Conservation (phyloP, 2,329 filamentous ascomycete genomes). For the Apiospora rasikravindrae region DNA sequence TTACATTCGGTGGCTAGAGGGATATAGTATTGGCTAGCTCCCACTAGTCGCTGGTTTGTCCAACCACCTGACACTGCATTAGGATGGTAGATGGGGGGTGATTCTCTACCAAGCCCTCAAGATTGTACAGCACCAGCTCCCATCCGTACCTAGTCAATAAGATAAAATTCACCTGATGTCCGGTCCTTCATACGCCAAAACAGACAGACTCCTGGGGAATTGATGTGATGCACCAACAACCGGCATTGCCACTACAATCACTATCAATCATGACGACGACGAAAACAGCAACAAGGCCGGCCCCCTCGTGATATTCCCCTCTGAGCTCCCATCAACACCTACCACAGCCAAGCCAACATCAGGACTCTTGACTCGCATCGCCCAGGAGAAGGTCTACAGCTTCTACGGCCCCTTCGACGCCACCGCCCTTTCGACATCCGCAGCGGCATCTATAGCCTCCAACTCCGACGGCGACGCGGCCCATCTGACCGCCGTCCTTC, state of each 20-base stretch:
- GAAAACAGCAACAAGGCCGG: not conserved
- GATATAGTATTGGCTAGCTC: too few relatives aligned
- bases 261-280: not conserved
- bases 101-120: too few relatives aligned
- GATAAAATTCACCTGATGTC: too few relatives aligned
- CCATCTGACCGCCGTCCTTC: not conserved
- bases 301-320: not conserved
- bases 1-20: too few relatives aligned
- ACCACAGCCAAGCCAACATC: not conserved
- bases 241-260: not conserved
- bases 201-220: not conserved
- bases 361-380: not conserved
- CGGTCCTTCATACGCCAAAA: too few relatives aligned
- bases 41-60: not conserved
- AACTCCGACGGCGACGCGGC: not conserved
- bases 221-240: too few relatives aligned
- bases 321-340: not conserved
- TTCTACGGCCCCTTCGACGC: not conserved
- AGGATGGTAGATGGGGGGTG: not conserved
- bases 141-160: too few relatives aligned
- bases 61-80: not conserved
- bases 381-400: not conserved
- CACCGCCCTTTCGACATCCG: not conserved
- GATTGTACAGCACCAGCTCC: too few relatives aligned
- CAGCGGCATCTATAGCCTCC: not conserved